Conservation (phyloP, 2,329 filamentous ascomycete genomes). For the Alternaria sp. region DNA sequence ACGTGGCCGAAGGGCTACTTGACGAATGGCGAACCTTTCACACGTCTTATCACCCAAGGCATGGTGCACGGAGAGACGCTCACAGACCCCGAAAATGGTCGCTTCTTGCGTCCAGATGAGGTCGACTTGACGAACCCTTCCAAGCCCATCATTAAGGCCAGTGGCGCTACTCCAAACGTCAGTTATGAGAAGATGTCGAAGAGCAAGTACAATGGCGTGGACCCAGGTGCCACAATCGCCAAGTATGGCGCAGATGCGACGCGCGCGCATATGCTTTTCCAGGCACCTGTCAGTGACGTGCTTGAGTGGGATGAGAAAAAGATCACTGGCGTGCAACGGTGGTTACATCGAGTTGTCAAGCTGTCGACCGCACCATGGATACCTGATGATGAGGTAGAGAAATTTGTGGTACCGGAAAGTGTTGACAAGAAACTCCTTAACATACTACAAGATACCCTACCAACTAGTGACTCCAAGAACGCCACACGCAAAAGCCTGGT, state of each 20-base stretch:
- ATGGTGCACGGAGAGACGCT: slow-evolving; percentile 93
- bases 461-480: slow-evolving; percentile 12
- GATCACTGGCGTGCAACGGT: slow-evolving; percentile 81
- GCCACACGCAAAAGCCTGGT: slow-evolving; percentile 12
- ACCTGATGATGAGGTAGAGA: slow-evolving; percentile 35
- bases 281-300: slow-evolving; percentile 82
- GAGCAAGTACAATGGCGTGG: slow-evolving; percentile 90
- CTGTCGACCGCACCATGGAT: slow-evolving; percentile 50
- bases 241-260: slow-evolving; percentile 84
- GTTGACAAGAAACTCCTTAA: slow-evolving; percentile 35
- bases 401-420: slow-evolving; percentile 33
- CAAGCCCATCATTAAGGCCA: slow-evolving; percentile 68
- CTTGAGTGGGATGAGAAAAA: slow-evolving; percentile 88
- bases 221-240: slow-evolving; percentile 75
- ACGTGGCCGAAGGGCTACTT: slow-evolving; percentile 53
- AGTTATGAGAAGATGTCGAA: slow-evolving; percentile 95
- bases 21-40: slow-evolving; percentile 75
- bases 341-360: slow-evolving; percentile 74
- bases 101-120: slow-evolving; percentile 79
- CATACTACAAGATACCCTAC: slow-evolving; percentile 28
- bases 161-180: slow-evolving; percentile 66
- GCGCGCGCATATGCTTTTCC: slow-evolving; percentile 86
- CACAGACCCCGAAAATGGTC: slow-evolving; percentile 75
- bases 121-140: slow-evolving; percentile 68
- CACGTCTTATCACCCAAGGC: slow-evolving; percentile 82